Evolutionary conservation across 192 early-diverging fungal species (phyloP), one percentile per base, ranked within the genome.

Genomic region (Rhizoclosmatium globosum): DNA sequence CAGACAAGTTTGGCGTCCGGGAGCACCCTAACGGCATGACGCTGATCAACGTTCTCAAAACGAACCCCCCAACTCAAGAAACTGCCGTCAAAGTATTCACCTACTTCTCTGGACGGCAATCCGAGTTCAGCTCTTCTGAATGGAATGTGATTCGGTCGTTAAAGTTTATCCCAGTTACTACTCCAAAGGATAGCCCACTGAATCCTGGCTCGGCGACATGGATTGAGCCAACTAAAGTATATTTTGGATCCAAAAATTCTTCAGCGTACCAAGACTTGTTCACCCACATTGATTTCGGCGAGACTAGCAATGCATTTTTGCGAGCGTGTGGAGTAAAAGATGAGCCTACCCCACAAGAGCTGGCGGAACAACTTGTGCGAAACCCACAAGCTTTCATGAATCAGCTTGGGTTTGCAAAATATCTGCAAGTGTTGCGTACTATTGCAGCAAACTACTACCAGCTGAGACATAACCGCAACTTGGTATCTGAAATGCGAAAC

Each of bases 321-420:
- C 89, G 90, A 42, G 86, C 89, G 1, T 97, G 96, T 73, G 96
- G 96, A 64, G 93, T 96, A 11, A 92, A 92, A 68, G 90, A 93
- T 47, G 92, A 94, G 64, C 94, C 95, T 0, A 88, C 92, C 0
- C 90, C 93, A 1, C 57, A 89, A 17, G 95, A 97, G 45, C 74
- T 96, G 46, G 89, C 94, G 0, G 77, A 85, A 9, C 83, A 90
- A 62, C 79, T 97, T 9, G 88, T 94, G 0, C 84, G 85, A 2
- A 81, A 87, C 0, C 91, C 92, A 2, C 67, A 83, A 0, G 48
- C 86, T 38, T 92, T 94, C 81, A 83, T 92, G 76, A 85, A 87
- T 46, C 71, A 84, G 47, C 83, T 85, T 17, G 83, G 87, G 15
- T 87, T 87, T 50, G 92, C 94, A 76, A 85, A 84, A 42, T 97